Percentiles rank a stretch among this genome's conserved stretches.
Evolutionary conservation across 2,329 filamentous ascomycete species (phyloP).

Genomic region (Didymella sp.): DNA sequence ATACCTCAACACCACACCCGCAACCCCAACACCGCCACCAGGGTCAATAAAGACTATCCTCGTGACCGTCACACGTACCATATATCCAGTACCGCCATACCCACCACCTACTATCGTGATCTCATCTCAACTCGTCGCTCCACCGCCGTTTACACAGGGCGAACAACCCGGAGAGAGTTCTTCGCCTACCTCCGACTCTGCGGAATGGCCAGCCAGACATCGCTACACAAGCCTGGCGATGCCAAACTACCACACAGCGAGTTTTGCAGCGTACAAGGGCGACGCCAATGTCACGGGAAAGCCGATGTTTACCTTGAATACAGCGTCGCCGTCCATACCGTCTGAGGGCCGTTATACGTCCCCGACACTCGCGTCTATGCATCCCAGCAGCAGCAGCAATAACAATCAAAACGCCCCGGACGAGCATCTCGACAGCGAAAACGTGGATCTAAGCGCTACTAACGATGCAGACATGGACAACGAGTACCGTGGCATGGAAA

Average conservation of each 20-base stretch:
- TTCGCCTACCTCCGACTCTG: not conserved
- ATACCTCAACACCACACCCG: not conserved
- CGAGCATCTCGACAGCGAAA: no score
- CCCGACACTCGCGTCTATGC: no score
- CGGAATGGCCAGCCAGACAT: not conserved
- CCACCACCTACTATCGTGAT: not conserved
- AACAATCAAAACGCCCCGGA: no score
- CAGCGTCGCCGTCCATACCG: not conserved
- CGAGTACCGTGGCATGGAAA: not conserved
- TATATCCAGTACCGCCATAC: not conserved
- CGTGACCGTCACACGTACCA: not conserved
- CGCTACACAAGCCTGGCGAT: no score
- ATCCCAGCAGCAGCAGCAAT: no score
- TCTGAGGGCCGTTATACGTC: not conserved
- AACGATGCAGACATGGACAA: not conserved
- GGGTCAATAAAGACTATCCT: not conserved
- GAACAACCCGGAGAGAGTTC: not conserved
- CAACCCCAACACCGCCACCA: not conserved
- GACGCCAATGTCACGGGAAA: not conserved
- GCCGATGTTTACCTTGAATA: not conserved
- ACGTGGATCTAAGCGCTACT: no score
- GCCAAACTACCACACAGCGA: not conserved
- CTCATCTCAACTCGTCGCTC: not conserved
- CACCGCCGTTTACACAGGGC: not conserved
- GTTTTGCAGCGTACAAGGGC: not conserved